A percentile compares a stretch with the other conserved stretches of the same genome.
Evolutionary conservation across 2,329 filamentous ascomycete species (phyloP).

Genomic region (Aspergillus neotritici): DNA sequence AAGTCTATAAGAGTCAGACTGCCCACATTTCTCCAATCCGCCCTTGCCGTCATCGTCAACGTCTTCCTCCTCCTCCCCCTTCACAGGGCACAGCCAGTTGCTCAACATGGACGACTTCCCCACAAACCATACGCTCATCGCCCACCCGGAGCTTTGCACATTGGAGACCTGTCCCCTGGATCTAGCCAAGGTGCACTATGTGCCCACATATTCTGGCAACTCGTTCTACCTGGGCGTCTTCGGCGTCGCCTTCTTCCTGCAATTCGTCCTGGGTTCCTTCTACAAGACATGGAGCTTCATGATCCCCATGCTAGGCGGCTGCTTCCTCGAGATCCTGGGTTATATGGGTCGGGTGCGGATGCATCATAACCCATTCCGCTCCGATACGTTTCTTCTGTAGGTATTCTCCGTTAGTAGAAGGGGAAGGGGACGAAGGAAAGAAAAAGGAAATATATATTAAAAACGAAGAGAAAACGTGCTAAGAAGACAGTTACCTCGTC

Average conservation of each 20-base stretch:
- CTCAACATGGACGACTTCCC: too few relatives aligned
- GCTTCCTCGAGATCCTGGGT: slow-evolving; percentile 53
- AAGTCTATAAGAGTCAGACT: too few relatives aligned
- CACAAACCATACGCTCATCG: too few relatives aligned
- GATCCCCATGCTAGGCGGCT: slow-evolving; percentile 50
- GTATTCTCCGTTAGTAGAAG: slow-evolving; percentile 7
- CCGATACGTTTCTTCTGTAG: slow-evolving; percentile 40
- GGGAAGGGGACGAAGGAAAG: too few relatives aligned
- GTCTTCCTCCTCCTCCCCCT: too few relatives aligned
- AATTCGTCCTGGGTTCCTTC: slow-evolving; percentile 40
- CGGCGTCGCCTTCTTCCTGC: slow-evolving; percentile 37
- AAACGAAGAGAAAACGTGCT: background rate
- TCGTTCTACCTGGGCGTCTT: slow-evolving; percentile 50
- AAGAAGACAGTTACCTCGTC: slow-evolving; percentile 49
- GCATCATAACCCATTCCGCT: slow-evolving; percentile 45
- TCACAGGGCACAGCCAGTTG: too few relatives aligned
- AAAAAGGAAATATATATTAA: too few relatives aligned
- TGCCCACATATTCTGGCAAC: slow-evolving; percentile 51
- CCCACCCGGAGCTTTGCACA: slow-evolving; percentile 25
- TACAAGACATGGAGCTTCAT: slow-evolving; percentile 49
- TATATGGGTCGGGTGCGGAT: slow-evolving; percentile 55
- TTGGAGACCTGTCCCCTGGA: slow-evolving; percentile 31
- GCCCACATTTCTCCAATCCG: too few relatives aligned
- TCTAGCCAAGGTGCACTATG: slow-evolving; percentile 48
- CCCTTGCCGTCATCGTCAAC: too few relatives aligned